Conservation (phyloP, 1,139 yeast genomes). For the Kodamaea plutei region DNA sequence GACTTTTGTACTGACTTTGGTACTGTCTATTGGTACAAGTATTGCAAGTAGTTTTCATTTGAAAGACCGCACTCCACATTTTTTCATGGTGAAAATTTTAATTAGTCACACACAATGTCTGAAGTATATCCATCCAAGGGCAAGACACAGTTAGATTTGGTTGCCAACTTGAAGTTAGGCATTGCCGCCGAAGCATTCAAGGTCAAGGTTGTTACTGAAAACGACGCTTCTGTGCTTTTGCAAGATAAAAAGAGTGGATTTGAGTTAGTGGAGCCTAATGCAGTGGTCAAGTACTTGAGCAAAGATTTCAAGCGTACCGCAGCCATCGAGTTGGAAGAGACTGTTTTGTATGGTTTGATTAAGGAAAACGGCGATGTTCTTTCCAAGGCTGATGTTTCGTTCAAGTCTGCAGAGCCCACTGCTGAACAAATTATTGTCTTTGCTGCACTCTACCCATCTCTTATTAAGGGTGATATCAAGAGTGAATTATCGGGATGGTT, state of each 20-base stretch:
- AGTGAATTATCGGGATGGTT: conserved; percentile 35
- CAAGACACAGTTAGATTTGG: conserved; percentile 29
- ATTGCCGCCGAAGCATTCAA: conserved; percentile 46
- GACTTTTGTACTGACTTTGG: too few species aligned
- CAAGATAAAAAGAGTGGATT: conserved; percentile 35
- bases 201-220: conserved; percentile 22
- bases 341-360: conserved; percentile 14
- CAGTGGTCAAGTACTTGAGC: conserved; percentile 70
- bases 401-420: conserved; percentile 18
- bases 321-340: conserved; percentile 28
- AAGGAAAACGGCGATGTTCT: conserved; percentile 7
- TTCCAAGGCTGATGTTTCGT: conserved; percentile 7
- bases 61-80: too few species aligned
- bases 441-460: conserved; percentile 38
- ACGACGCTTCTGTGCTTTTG: conserved; percentile 30
- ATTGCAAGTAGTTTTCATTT: too few species aligned
- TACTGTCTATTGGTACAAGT: too few species aligned
- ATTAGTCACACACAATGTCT: conserved; percentile 7
- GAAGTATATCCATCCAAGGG: conserved; percentile 16
- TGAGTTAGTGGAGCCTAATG: conserved; percentile 70
- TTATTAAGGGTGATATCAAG: conserved; percentile 16
- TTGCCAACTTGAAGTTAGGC: conserved; percentile 57
- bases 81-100: too few species aligned
- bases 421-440: conserved; percentile 47
- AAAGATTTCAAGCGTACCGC: conserved; percentile 36